Evolutionary conservation across 441 rosid species (phyloP).

Genomic region (Croton setiger): DNA sequence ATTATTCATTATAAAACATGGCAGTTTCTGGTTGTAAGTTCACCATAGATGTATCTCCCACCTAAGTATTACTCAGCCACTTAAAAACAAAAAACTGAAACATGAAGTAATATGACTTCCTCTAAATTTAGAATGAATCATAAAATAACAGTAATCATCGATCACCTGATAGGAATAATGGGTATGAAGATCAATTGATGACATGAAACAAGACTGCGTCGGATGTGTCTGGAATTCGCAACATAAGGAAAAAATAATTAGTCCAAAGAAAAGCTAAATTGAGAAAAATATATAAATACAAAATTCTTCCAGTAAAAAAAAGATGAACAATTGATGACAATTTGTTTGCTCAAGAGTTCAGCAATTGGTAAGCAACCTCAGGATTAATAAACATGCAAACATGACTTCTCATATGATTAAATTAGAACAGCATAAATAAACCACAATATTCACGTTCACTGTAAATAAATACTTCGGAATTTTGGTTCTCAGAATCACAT

Average conservation of each 20-base stretch:
- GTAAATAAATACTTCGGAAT: background rate
- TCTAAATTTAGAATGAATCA: background rate
- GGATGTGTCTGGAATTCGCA: conserved; percentile 85
- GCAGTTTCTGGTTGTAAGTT: background rate
- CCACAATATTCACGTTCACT: background rate
- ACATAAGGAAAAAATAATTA: conserved; percentile 13
- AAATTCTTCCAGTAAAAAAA: conserved; percentile 6
- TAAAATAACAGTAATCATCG: conserved; percentile 13
- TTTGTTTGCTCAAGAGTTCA: background rate
- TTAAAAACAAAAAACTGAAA: background rate
- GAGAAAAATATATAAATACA: background rate
- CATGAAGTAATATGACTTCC: background rate
- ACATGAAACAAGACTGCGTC: conserved; percentile 98
- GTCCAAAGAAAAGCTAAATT: conserved; percentile 2
- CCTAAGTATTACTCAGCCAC: background rate
- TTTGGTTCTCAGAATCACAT: background rate
- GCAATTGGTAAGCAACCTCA: background rate
- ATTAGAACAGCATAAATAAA: background rate
- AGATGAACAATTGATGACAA: background rate
- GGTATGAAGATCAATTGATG: conserved; percentile 93
- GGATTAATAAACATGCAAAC: background rate
- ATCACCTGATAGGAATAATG: conserved; percentile 95
- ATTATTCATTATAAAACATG: background rate
- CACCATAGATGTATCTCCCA: background rate
- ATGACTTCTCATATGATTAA: background rate